phyloP scores from a whole-genome alignment of 2,329 filamentous ascomycete species.

The Raffaelea arxii region DNA sequence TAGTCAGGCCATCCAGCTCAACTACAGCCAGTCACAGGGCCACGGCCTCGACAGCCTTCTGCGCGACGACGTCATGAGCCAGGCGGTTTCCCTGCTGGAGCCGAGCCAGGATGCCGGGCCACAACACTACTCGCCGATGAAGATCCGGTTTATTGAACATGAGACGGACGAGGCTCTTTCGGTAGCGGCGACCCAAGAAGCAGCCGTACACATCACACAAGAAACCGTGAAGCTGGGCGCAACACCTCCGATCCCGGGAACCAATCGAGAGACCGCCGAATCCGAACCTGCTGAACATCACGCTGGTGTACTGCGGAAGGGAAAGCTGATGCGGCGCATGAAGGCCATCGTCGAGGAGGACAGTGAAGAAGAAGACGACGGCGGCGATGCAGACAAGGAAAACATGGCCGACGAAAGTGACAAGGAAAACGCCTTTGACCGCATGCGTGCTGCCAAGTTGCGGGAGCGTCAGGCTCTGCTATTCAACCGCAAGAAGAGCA shows the following conservation, averaged over 20 bases:
- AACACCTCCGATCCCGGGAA: conserved; percentile 21
- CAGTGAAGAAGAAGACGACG: conserved; percentile 19
- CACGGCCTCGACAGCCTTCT: conserved; percentile 49
- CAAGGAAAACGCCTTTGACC: conserved; percentile 14
- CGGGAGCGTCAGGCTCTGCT: conserved; percentile 28
- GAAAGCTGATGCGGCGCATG: conserved; percentile 39
- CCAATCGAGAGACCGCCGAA: conserved; percentile 19
- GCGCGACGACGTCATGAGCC: conserved; percentile 38
- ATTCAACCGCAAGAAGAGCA: conserved; percentile 79
- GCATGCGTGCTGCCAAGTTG: conserved; percentile 21
- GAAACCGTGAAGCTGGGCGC: conserved; percentile 52
- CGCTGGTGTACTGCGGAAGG: too few species aligned
- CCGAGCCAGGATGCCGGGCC: conserved; percentile 77
- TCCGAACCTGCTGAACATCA: conserved; percentile 34
- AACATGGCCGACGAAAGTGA: neutral
- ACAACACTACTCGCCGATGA: conserved; percentile 61
- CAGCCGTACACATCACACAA: too few species aligned
- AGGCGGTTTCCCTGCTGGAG: conserved; percentile 51
- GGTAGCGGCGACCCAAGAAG: too few species aligned
- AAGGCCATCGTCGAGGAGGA: conserved; percentile 32
- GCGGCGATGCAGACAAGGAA: too few species aligned
- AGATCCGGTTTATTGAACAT: conserved; percentile 53
- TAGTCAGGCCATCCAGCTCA: conserved; percentile 38
- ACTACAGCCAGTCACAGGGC: conserved; percentile 52
- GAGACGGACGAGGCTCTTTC: too few species aligned